Conservation (phyloP, 2,329 filamentous ascomycete species). For the Chaetothyriales sp. region DNA sequence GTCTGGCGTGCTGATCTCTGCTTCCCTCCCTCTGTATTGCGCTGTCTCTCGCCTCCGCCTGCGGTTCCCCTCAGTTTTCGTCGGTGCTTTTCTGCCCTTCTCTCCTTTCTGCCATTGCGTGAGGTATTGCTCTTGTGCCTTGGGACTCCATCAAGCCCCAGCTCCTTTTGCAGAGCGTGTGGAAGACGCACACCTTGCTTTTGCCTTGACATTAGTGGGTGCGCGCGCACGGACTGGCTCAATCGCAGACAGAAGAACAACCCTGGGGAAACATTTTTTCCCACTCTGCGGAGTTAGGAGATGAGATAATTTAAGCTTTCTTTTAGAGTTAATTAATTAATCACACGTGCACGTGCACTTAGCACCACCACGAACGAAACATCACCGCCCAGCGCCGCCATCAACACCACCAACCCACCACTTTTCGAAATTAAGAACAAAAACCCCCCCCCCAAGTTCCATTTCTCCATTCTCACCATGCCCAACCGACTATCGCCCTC, state of each 20-base stretch:
- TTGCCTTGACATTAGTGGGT: conserved; percentile 9
- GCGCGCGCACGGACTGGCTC: neutral
- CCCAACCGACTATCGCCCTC: conserved; percentile 2
- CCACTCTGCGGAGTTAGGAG: too few relatives aligned
- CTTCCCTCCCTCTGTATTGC: conserved; percentile 14
- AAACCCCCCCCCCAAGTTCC: too few relatives aligned
- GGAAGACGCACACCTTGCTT: conserved; percentile 11
- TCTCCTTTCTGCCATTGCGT: conserved; percentile 11
- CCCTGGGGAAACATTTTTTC: too few relatives aligned
- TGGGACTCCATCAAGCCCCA: conserved; percentile 18
- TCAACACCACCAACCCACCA: too few relatives aligned
- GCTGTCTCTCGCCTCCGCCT: conserved; percentile 39
- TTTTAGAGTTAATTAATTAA: too few relatives aligned
- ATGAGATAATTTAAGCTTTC: too few relatives aligned
- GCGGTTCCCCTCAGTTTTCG: conserved; percentile 51
- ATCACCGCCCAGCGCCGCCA: too few relatives aligned
- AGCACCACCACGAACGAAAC: too few relatives aligned
- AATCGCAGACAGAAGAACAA: too few relatives aligned
- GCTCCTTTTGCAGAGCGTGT: conserved; percentile 12
- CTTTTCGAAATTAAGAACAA: too few relatives aligned
- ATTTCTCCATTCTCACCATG: too few relatives aligned
- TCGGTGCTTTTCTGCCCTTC: conserved; percentile 44
- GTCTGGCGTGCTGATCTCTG: neutral
- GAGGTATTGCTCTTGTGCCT: conserved; percentile 20
- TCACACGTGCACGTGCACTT: too few relatives aligned